Evolutionary conservation across 2,329 filamentous ascomycete species (phyloP).

Genomic region (Gliomastix tumulicola): DNA sequence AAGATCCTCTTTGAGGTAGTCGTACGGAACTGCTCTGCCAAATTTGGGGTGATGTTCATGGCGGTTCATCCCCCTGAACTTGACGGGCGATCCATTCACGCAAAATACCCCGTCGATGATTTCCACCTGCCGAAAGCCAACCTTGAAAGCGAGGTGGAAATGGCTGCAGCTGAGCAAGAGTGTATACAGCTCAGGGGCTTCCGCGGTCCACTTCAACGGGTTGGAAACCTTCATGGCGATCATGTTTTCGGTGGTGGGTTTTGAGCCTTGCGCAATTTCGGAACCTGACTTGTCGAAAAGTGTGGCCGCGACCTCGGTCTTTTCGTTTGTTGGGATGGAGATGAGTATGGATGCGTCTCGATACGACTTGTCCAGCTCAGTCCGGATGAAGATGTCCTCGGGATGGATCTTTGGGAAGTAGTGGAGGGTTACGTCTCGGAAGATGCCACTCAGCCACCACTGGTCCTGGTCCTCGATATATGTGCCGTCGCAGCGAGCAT

Average conservation of each 20-base stretch:
- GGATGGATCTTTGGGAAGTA: slow-evolving; percentile 44
- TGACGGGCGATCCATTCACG: slow-evolving; percentile 55
- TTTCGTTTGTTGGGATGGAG: slow-evolving; percentile 34
- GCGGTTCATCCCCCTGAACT: slow-evolving; percentile 60
- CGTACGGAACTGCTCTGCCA: slow-evolving; percentile 55
- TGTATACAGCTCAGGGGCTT: slow-evolving; percentile 57
- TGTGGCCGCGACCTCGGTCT: no score
- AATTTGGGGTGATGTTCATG: slow-evolving; percentile 63
- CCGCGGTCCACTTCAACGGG: slow-evolving; percentile 54
- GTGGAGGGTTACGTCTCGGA: slow-evolving; percentile 58
- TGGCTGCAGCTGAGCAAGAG: slow-evolving; percentile 20
- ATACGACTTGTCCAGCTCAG: slow-evolving; percentile 43
- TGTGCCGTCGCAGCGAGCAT: slow-evolving; percentile 60
- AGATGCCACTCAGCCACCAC: slow-evolving; percentile 61
- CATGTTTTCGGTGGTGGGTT: no score
- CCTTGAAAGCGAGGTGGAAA: slow-evolving; percentile 30
- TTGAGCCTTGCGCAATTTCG: no score
- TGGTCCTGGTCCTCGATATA: slow-evolving; percentile 65
- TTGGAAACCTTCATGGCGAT: no score
- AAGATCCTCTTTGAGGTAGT: slow-evolving; percentile 55
- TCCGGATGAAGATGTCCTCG: slow-evolving; percentile 50
- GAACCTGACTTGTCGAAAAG: no score
- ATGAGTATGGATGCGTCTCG: slow-evolving; percentile 42
- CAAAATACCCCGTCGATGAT: slow-evolving; percentile 51
- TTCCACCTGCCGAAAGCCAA: slow-evolving; percentile 60